A percentile compares a stretch with the other conserved stretches of the same genome.
These are phyloP conservation scores for Geotrichum carabidarum DNA, from an alignment of 1,139 yeast genomes.

Conservation along the genomic window DNA sequence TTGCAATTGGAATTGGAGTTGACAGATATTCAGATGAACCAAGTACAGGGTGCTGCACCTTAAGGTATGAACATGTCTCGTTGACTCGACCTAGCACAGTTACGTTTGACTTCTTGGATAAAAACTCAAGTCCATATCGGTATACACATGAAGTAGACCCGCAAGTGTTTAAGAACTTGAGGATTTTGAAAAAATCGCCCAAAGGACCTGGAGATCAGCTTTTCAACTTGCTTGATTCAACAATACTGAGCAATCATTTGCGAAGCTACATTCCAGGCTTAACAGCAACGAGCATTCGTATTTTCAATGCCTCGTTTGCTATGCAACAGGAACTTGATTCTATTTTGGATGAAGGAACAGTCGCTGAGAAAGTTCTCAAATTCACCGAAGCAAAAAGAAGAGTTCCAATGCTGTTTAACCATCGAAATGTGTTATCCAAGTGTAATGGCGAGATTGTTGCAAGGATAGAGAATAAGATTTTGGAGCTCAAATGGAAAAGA, in stretches of 20 bases:
- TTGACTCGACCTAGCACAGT: conserved; percentile 82
- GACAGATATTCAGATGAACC: conserved; percentile 97
- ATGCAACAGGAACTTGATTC: conserved; percentile 91
- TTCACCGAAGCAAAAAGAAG: conserved; percentile 94
- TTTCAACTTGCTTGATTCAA: conserved; percentile 84
- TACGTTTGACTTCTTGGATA: conserved; percentile 88
- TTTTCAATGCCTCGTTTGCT: conserved; percentile 91
- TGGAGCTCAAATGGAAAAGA: conserved; percentile 81
- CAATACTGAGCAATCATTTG: conserved; percentile 75
- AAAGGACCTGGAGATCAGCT: conserved; percentile 88
- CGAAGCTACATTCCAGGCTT: conserved; percentile 88
- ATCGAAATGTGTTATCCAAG: conserved; percentile 87
- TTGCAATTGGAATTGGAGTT: conserved; percentile 97
- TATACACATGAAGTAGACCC: conserved; percentile 88
- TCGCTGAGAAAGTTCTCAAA: conserved; percentile 77
- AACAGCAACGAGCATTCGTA: conserved; percentile 95
- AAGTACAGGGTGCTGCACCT: conserved; percentile 95
- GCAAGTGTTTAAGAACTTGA: conserved; percentile 83
- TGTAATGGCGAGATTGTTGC: conserved; percentile 75
- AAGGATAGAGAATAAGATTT: conserved; percentile 67
- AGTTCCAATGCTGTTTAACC: conserved; percentile 94
- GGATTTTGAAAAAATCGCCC: conserved; percentile 80
- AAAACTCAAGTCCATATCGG: conserved; percentile 85
- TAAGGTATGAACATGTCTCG: conserved; percentile 83
- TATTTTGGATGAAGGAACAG: conserved; percentile 78